Evolutionary conservation across 345 rosid species (phyloP).

Genomic region (Heritiera fomes): DNA sequence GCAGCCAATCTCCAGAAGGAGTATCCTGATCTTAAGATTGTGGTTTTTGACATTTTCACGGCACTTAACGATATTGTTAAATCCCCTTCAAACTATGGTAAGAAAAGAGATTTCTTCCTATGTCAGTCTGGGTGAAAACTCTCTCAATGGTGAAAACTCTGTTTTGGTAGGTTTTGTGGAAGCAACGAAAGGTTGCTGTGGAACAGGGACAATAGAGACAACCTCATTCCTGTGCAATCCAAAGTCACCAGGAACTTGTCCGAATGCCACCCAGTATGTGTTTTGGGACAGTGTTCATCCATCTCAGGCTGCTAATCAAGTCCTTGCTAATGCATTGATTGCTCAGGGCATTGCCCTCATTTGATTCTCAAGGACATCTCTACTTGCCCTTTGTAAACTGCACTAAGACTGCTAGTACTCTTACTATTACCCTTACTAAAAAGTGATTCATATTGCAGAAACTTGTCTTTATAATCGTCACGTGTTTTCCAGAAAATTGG

Average conservation of each 20-base stretch:
- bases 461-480: neutral
- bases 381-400: constrained; percentile 3
- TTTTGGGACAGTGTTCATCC: constrained; percentile 97
- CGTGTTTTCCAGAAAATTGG: neutral
- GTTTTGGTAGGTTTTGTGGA: constrained; percentile 61
- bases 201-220: constrained; percentile 82
- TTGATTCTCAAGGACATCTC: constrained; percentile 14
- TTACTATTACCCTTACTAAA: constrained; percentile 9
- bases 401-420: neutral
- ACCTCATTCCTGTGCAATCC: constrained; percentile 79
- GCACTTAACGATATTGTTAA: constrained; percentile 64
- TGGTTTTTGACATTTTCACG: constrained; percentile 72
- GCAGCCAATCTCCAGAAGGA: constrained; percentile 65
- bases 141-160: neutral
- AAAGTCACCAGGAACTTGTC: constrained; percentile 69
- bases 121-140: neutral
- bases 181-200: constrained; percentile 89
- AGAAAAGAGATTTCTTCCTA: neutral
- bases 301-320: constrained; percentile 82
- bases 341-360: constrained; percentile 67
- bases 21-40: constrained; percentile 66
- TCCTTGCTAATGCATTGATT: constrained; percentile 67
- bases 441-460: constrained; percentile 11
- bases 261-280: constrained; percentile 81
- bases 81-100: constrained; percentile 66